These are phyloP conservation scores for Tilletia caries DNA, from an alignment of 1,284 basidiomycete species.

Conservation along the genomic window DNA sequence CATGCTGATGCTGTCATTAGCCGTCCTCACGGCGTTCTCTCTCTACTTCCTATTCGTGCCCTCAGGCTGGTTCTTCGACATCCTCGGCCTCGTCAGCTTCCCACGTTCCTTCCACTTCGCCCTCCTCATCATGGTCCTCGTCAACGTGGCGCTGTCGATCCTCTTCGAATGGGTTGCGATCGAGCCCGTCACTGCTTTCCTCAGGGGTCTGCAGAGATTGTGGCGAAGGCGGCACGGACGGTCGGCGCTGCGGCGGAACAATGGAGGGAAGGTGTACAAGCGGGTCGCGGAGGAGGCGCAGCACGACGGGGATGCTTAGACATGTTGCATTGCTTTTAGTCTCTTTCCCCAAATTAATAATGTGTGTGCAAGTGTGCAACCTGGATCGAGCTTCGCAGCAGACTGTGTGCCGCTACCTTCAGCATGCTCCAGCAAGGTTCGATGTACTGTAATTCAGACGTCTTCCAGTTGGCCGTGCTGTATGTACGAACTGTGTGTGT, in stretches of 20 bases:
- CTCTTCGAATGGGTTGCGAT: constrained; percentile 64
- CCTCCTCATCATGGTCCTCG: constrained; percentile 67
- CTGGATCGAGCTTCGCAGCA: no score
- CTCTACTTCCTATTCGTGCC: constrained; percentile 57
- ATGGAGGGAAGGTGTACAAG: constrained; percentile 37
- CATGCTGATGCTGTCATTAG: constrained; percentile 43
- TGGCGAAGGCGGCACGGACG: constrained; percentile 12
- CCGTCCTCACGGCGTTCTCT: constrained; percentile 32
- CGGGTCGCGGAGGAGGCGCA: constrained; percentile 35
- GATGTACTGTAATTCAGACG: no score
- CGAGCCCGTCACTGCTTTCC: constrained; percentile 26
- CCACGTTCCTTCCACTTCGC: constrained; percentile 69
- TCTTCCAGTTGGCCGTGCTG: no score
- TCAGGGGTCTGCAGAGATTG: constrained; percentile 33
- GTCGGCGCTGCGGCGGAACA: constrained; percentile 11
- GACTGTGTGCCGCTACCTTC: no score
- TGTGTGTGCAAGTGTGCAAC: no score
- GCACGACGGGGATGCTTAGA: constrained; percentile 31
- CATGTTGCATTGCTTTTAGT: not conserved
- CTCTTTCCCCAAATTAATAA: not conserved
- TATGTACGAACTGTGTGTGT: no score
- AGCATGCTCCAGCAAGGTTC: no score
- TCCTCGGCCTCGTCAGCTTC: constrained; percentile 76
- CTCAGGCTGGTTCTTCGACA: constrained; percentile 62
- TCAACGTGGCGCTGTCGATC: constrained; percentile 73